Conservation (phyloP, 164 flowering plant species). For the Umbilicus rupestris region DNA sequence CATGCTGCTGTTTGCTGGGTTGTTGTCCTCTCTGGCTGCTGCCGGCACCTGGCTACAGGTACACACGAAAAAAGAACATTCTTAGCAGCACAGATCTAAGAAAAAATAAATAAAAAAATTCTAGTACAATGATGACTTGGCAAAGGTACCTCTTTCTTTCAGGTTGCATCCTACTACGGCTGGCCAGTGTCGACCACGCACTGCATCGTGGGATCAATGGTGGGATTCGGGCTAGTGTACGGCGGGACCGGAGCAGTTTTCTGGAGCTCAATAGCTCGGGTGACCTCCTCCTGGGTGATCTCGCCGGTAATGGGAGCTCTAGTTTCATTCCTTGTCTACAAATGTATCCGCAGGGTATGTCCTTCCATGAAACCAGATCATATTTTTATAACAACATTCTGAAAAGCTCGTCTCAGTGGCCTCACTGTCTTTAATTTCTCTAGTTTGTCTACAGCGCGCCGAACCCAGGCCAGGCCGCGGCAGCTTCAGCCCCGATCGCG, state of each 20-base stretch:
- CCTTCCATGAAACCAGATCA: neutral
- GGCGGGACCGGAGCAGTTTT: constrained; percentile 95
- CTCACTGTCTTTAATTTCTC: constrained; percentile 21
- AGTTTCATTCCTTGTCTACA: constrained; percentile 93
- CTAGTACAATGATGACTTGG: neutral
- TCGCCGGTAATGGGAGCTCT: constrained; percentile 83
- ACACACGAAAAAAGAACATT: too few species aligned
- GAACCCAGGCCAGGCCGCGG: constrained; percentile 96
- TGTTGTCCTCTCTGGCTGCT: constrained; percentile 89
- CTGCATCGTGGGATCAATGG: constrained; percentile 98
- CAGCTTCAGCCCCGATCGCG: constrained; percentile 88
- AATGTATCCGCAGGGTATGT: constrained; percentile 94
- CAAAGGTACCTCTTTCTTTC: neutral
- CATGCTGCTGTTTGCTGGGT: constrained; percentile 75
- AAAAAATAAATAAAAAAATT: too few species aligned
- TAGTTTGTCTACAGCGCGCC: constrained; percentile 98
- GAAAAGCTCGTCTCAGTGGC: neutral
- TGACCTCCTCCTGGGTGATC: constrained; percentile 89
- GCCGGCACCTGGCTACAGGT: constrained; percentile 99
- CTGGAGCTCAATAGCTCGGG: constrained; percentile 91
- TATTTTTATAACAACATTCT: neutral
- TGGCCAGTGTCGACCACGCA: constrained; percentile 99
- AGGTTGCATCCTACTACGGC: constrained; percentile 93
- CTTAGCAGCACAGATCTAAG: neutral
- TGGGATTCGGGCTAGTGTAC: constrained; percentile 87